A percentile compares a stretch with the other conserved stretches of the same genome.
Evolutionary conservation across 2,329 filamentous ascomycete genomes (phyloP).

Genomic region (Paraphoma chrysanthemicola): DNA sequence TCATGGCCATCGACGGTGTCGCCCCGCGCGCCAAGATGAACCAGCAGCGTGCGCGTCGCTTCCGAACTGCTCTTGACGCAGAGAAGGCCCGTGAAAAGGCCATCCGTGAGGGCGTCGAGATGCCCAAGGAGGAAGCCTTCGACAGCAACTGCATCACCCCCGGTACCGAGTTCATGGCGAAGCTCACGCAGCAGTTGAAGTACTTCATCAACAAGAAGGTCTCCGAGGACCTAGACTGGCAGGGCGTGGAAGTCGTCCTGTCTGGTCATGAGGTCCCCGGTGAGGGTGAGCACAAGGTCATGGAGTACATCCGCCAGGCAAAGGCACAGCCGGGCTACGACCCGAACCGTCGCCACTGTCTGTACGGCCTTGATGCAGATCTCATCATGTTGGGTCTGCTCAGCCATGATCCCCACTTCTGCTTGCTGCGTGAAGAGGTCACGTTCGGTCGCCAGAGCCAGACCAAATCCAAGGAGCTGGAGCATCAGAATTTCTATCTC

Average conservation of each 20-base stretch:
- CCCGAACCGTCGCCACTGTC: conserved; percentile 90
- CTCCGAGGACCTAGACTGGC: conserved; percentile 96
- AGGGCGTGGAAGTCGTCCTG: conserved; percentile 92
- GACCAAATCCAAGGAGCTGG: conserved; percentile 91
- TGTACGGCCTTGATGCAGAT: conserved; percentile 97
- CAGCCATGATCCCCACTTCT: conserved; percentile 98
- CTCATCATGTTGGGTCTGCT: conserved; percentile 97
- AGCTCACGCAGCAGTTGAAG: conserved; percentile 89
- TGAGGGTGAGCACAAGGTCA: conserved; percentile 99
- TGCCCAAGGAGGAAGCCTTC: conserved; percentile 94
- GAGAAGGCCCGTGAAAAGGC: conserved; percentile 93
- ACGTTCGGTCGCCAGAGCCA: conserved; percentile 91
- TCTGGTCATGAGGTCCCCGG: conserved; percentile 98
- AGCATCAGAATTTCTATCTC: conserved; percentile 98
- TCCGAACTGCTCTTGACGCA: conserved; percentile 89
- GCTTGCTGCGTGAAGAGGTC: conserved; percentile 93
- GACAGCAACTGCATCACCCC: conserved; percentile 99
- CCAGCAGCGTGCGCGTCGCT: conserved; percentile 93
- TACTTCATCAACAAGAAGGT: conserved; percentile 99
- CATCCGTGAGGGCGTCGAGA: conserved; percentile 83
- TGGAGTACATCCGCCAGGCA: conserved; percentile 98
- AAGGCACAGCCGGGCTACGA: conserved; percentile 95
- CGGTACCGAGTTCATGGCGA: conserved; percentile 97
- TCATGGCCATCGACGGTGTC: conserved; percentile 99
- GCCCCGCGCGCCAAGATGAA: conserved; percentile 99